These are phyloP conservation scores for Urtica urens DNA, from an alignment of 306 rosid genomes.

Conservation along the genomic window DNA sequence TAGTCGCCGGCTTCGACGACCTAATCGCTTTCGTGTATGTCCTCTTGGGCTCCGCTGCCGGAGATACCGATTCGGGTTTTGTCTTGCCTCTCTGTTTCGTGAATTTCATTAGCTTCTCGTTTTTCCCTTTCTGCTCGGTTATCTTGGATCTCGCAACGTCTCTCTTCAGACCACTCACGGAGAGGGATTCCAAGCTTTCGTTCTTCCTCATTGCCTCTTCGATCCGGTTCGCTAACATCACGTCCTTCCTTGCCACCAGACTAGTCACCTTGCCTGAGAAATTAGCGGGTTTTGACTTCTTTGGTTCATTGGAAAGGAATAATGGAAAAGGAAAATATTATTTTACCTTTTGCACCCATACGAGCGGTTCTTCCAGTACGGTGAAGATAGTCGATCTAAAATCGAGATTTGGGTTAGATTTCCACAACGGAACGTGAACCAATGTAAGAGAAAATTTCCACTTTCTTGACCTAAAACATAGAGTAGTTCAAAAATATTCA, in stretches of 20 bases:
- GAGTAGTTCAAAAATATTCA: too few relatives aligned
- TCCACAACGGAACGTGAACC: slow-evolving; percentile 3
- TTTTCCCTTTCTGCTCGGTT: slow-evolving; percentile 44
- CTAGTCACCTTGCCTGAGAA: slow-evolving; percentile 86
- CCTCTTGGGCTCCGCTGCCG: slow-evolving; percentile 19
- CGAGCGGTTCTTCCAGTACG: slow-evolving; percentile 99
- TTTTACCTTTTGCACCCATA: slow-evolving; percentile 89
- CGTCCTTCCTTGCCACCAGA: slow-evolving; percentile 64
- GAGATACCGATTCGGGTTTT: slow-evolving; percentile 18
- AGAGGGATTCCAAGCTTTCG: slow-evolving; percentile 81
- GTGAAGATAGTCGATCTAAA: slow-evolving; percentile 87
- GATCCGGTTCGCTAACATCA: slow-evolving; percentile 48
- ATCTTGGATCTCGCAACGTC: slow-evolving; percentile 50
- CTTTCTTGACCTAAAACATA: too few relatives aligned
- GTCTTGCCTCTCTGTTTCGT: slow-evolving; percentile 27
- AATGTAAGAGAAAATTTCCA: too few relatives aligned
- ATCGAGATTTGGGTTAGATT: slow-evolving; percentile 3
- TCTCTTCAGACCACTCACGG: slow-evolving; percentile 48
- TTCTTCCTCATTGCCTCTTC: slow-evolving; percentile 88
- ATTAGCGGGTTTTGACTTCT: not conserved
- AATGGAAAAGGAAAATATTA: not conserved
- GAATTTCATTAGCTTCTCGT: slow-evolving; percentile 25
- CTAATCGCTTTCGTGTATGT: slow-evolving; percentile 12
- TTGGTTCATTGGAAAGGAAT: too few relatives aligned
- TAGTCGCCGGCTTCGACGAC: slow-evolving; percentile 26